A percentile compares a stretch with the other conserved stretches of the same genome.
Evolutionary conservation across 352 stramenopile genomes (phyloP).

Genomic region (Thalassiosira hispida): DNA sequence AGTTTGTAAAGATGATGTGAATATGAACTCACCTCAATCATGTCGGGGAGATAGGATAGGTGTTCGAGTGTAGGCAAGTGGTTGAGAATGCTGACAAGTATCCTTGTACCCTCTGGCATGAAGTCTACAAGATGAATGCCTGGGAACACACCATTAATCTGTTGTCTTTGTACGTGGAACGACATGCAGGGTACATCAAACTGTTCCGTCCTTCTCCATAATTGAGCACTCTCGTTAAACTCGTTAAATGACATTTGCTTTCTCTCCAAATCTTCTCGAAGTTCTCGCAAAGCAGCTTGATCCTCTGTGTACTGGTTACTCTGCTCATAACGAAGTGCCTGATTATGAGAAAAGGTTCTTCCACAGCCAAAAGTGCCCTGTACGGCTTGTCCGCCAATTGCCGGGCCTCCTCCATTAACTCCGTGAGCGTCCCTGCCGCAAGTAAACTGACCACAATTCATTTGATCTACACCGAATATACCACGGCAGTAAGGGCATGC

Average conservation of each 20-base stretch:
- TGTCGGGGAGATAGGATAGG: constrained; percentile 26
- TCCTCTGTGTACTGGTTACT: constrained; percentile 12
- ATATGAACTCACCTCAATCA: constrained; percentile 44
- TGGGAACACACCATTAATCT: constrained; percentile 15
- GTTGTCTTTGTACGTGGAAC: constrained; percentile 23
- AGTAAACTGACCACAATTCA: constrained; percentile 48
- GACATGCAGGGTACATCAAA: constrained; percentile 26
- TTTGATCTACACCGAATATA: constrained; percentile 47
- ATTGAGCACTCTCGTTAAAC: constrained; percentile 31
- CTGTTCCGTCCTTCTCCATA: constrained; percentile 31
- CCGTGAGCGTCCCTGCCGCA: constrained; percentile 49
- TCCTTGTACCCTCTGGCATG: constrained; percentile 6
- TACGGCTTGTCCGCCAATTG: constrained; percentile 36
- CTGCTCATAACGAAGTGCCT: constrained; percentile 31
- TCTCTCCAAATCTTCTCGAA: constrained; percentile 22
- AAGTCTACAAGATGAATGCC: constrained; percentile 27
- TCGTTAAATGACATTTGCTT: constrained; percentile 26
- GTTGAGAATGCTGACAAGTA: constrained; percentile 11
- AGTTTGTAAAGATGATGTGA: no score
- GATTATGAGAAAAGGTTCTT: constrained; percentile 20
- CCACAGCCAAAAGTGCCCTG: constrained; percentile 33
- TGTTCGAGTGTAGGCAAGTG: constrained; percentile 29
- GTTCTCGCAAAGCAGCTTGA: constrained; percentile 16
- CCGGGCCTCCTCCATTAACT: constrained; percentile 16
- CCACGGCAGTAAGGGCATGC: constrained; percentile 40